Evolutionary conservation across 495 filamentous ascomycete species (phyloP), one percentile per base, ranked within the genome.

Genomic region (Xylaria venustula): DNA sequence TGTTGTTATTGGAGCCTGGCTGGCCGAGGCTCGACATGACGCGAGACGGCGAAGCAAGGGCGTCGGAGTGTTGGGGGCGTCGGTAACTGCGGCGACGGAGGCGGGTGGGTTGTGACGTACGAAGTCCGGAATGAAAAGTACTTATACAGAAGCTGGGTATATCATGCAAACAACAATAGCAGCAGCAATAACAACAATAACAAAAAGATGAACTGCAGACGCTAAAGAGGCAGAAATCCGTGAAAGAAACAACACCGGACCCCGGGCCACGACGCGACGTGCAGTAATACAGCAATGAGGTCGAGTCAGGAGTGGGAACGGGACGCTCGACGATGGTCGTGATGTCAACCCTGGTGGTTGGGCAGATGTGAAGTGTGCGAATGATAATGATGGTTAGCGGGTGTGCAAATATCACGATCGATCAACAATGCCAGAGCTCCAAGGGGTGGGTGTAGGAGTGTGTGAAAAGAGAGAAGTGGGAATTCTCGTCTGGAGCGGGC

Each of bases 21-120:
- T 68, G 72, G 57, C 70, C 68, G 60, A 72, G 66, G 63, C 64
- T 63, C 60, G 72, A 71, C 72, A 74, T 74, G 72, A 60, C 67
- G 65, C 44, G 60, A 47, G 49, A 22, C 50, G 26, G 40, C 54
- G 54, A 54, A 52, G 34, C 15, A 47, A 17, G 56, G 56, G 60
- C 45, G 60, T 17, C 26, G 45, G 15, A n/a, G n/a, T n/a, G n/a
- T n/a, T n/a, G n/a, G n/a, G 56, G 56, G 60, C 45, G 60, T 17
- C 26, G 45, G 15, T 8, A 57, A 32, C 52, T 19, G 58, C 23
- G 40, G 23, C 34, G 17, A 20, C 23, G 40, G 1, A 5, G 8
- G 4, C 40, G 34, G 23, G 17, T 19, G 17, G n/a, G 40, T 34
- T 7, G 40, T 45, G 40, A n/a, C 32, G 17, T 45, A 6, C 14